Percentiles rank a stretch among this genome's conserved stretches.
Evolutionary conservation across 2,329 filamentous ascomycete species (phyloP).

Genomic region (Fusarium praegraminearum): DNA sequence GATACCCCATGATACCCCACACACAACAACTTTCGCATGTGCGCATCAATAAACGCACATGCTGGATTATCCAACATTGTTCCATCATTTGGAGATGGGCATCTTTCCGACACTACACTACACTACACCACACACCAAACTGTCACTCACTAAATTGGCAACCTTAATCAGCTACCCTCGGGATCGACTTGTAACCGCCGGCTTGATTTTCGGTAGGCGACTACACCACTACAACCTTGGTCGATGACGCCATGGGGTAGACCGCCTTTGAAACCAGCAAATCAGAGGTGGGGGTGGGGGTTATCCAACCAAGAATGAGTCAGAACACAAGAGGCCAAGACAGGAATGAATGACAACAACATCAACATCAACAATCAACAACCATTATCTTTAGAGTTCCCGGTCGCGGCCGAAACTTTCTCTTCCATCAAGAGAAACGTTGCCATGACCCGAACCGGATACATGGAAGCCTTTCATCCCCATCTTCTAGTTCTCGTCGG

Average conservation of each 20-base stretch:
- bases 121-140: slow-evolving; percentile 19
- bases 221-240: slow-evolving; percentile 22
- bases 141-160: slow-evolving; percentile 17
- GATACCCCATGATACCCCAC: slow-evolving; percentile 47
- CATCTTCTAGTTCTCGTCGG: slow-evolving; percentile 21
- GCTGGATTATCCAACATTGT: slow-evolving; percentile 33
- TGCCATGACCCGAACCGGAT: slow-evolving; percentile 21
- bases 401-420: slow-evolving; percentile 34
- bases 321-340: slow-evolving; percentile 27
- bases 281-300: slow-evolving; percentile 32
- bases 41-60: slow-evolving; percentile 40
- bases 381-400: slow-evolving; percentile 27
- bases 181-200: slow-evolving; percentile 31
- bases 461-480: slow-evolving; percentile 28
- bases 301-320: slow-evolving; percentile 36
- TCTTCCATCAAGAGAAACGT: slow-evolving; percentile 6
- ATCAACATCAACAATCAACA: slow-evolving; percentile 29
- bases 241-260: slow-evolving; percentile 40
- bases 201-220: slow-evolving; percentile 28
- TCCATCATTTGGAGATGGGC: slow-evolving; percentile 31
- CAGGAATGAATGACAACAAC: slow-evolving; percentile 36
- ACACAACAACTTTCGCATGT: slow-evolving; percentile 39
- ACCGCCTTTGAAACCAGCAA: slow-evolving; percentile 26
- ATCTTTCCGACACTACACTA: slow-evolving; percentile 18
- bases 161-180: slow-evolving; percentile 25